phyloP scores from a whole-genome alignment of 108 stramenopile species.

The Skeletonema grethae region DNA sequence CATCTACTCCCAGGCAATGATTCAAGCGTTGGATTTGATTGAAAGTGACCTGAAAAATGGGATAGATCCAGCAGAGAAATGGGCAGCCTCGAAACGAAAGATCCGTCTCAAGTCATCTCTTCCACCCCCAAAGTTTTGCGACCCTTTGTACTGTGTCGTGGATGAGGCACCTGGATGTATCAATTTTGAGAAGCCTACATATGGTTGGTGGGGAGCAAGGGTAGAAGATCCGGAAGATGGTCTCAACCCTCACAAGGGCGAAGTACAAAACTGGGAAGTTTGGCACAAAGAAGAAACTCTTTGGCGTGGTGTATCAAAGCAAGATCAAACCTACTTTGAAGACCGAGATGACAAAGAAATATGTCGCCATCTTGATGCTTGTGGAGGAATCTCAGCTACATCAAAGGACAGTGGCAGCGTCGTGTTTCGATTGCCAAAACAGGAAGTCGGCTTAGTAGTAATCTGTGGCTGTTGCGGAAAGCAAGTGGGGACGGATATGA shows the following conservation, averaged over 20 bases:
- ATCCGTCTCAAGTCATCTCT: constrained; percentile 4
- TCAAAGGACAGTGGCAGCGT: constrained; percentile 45
- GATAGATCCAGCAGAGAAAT: constrained; percentile 36
- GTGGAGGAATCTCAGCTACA: constrained; percentile 47
- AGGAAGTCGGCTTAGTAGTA: constrained; percentile 45
- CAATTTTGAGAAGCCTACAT: constrained; percentile 51
- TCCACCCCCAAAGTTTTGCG: background rate
- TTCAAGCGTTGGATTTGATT: constrained; percentile 45
- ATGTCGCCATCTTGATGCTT: constrained; percentile 48
- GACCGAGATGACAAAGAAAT: constrained; percentile 45
- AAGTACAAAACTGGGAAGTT: constrained; percentile 43
- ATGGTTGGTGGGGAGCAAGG: constrained; percentile 31
- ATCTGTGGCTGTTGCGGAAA: constrained; percentile 40
- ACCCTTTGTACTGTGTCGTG: constrained; percentile 18
- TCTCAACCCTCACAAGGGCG: constrained; percentile 44
- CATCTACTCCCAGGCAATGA: constrained; percentile 45
- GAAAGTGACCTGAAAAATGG: constrained; percentile 25
- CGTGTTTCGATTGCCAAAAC: constrained; percentile 53
- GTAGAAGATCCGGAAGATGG: constrained; percentile 41
- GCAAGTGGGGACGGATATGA: constrained; percentile 21
- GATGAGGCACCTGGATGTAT: constrained; percentile 52
- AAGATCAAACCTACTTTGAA: constrained; percentile 42
- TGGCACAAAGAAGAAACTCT: constrained; percentile 29
- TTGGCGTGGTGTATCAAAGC: constrained; percentile 35
- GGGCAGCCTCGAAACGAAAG: constrained; percentile 34